A percentile compares a stretch with the other conserved stretches of the same genome.
Conservation (phyloP, 2,329 filamentous ascomycete species). For the Pseudocercospora cruenta region DNA sequence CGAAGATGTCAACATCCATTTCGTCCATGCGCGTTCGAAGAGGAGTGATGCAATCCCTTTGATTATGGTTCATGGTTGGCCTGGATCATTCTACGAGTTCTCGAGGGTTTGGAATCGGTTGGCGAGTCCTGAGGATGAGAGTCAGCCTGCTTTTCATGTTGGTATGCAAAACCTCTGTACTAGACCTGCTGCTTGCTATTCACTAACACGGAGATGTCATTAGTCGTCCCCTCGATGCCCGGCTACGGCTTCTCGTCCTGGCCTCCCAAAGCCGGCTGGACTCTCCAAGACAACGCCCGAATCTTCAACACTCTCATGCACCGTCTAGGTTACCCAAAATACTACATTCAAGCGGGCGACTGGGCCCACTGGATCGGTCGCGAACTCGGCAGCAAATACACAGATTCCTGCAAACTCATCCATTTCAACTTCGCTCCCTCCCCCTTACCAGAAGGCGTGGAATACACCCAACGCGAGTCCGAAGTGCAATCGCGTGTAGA, state of each 20-base stretch:
- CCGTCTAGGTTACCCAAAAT: constrained; percentile 44
- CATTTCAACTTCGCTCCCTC: constrained; percentile 49
- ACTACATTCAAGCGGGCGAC: constrained; percentile 46
- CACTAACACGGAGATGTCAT: too few species aligned
- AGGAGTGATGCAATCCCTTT: constrained; percentile 46
- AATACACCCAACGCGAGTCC: constrained; percentile 42
- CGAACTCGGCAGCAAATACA: constrained; percentile 43
- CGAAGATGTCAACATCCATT: constrained; percentile 43
- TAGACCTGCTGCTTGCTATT: too few species aligned
- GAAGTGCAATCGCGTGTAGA: constrained; percentile 38
- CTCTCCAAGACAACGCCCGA: constrained; percentile 42
- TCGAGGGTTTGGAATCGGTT: constrained; percentile 44
- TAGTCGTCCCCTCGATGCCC: constrained; percentile 60
- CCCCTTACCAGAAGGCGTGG: constrained; percentile 37
- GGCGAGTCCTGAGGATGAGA: constrained; percentile 36
- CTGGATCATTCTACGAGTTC: constrained; percentile 51
- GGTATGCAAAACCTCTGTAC: too few species aligned
- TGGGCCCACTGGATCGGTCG: constrained; percentile 48
- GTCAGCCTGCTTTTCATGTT: constrained; percentile 55
- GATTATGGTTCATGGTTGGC: constrained; percentile 51
- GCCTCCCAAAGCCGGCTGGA: constrained; percentile 40
- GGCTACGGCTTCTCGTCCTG: constrained; percentile 55
- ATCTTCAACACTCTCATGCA: constrained; percentile 46
- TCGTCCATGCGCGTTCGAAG: constrained; percentile 41
- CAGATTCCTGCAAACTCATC: constrained; percentile 43